Base-by-base conservation (phyloP, 2,329 filamentous ascomycete species). In the Ploettnerulaceae sp. region DNA sequence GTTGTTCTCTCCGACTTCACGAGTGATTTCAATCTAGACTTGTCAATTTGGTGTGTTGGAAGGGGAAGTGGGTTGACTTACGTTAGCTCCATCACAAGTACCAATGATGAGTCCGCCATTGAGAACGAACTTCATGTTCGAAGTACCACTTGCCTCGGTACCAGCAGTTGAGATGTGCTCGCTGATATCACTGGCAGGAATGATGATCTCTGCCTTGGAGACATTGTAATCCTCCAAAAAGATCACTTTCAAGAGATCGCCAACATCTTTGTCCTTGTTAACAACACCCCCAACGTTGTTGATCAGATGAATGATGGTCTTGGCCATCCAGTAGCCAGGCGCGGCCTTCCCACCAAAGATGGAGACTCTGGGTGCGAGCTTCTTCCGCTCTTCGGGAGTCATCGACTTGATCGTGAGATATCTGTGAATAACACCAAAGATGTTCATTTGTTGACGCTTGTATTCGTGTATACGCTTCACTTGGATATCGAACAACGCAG, bases 401-500 rank as follows among this genome's bases (percentile, higher is more conserved):
- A 95, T 81, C 26, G 79, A 76, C 72, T 97, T 98, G 66, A 98
- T 84, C 11, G 79, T 78, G 29, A 98, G 75, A 67, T 97, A 98
- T 41, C 91, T 83, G 67, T 95, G 87, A 57, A 98, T 97, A 52
- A 96, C 89, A 48, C 93, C 93, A 62, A 97, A 97, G 60, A 98
- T 96, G 73, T 98, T 98, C 66, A 98, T 82, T 69, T 98, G 93
- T 69, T 98, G 91, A 49, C 90, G 86, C 77, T 98, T 98, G 73
- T 98, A 98, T 69, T 98, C 93, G 68, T 98, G 93, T 57, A 98
- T 98, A 63, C 93, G 86, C 77, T 98, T 98, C 61, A 98, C 93
- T 64, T 98, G 93, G 8, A 98, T 86, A 64, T 98, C 93, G 59
- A 98, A 98, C 14, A 98, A 76, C 0, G 91, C 79, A 7, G 84